Base-by-base conservation (phyloP, 2,329 filamentous ascomycete genomes). In the Magnaporthiopsis rhizophila region DNA sequence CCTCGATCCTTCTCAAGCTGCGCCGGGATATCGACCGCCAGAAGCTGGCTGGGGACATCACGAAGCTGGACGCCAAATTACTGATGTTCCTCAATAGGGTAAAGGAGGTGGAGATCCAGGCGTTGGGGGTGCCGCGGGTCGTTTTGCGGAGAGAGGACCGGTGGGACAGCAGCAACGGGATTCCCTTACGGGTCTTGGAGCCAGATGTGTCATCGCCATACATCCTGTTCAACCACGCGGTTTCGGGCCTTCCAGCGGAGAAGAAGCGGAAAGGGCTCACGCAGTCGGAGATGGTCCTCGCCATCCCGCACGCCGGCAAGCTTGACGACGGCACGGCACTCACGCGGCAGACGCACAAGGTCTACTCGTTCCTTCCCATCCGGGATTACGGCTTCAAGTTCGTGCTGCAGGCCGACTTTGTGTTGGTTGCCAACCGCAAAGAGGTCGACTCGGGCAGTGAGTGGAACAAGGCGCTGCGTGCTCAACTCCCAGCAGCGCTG, bases 391-490 rank as follows among this genome's bases (percentile, higher is more conserved):
- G 77, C 0, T 81, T 81, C 67, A 78, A 76, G 72, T 82, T 83
- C 59, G 68, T 82, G 3, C 78, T 83, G 6, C 80, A 83, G 18
- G 73, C 78, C 8, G 80, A 83, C 66, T 83, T 83, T 63, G 77
- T 79, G 32, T 80, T 76, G 0, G 68, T 75, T n/a, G 79, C 77
- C 8, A 79, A 72, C 66, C 71, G 80, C 0, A 71, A 82, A 66
- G 77, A 78, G n/a, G 26, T 57, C 21, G 21, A 57, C 7, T 28
- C 8, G 15, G 21, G 11, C n/a, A 24, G n/a, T 9, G n/a, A n/a
- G 8, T 57, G 53, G 53, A 57, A 57, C 53, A 28, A 11, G 53
- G 53, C 53, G 8, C 12, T 57, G 26, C 26, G 15, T 15, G 36
- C 36, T 12, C 36, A 15, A 12, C 36, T 38, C 36, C 36, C 36